Evolutionary conservation across 805 yeast species (phyloP), one percentile per base, ranked within the genome.

Genomic region (Dipodascus albidus): DNA sequence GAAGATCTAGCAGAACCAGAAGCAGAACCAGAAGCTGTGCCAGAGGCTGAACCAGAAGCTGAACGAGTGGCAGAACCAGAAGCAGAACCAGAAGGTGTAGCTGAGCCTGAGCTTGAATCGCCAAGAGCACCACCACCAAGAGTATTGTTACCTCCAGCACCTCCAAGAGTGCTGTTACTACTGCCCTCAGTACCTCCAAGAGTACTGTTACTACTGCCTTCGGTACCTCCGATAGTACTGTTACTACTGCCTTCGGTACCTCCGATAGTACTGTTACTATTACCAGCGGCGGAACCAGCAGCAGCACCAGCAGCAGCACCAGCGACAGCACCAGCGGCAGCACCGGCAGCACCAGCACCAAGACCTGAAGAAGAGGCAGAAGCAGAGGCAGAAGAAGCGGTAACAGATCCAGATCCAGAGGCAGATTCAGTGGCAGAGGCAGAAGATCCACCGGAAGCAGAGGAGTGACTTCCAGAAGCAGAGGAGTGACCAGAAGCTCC

Each of bases 1-100:
- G 44, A n/a, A n/a, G 17, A 31, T 9, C 20, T 14, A n/a, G 17
- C 44, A n/a, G 44, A 38, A 19, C 20, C 15, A 38, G 44, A 4
- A 17, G 14, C 6, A 19, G 44, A 38, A 38, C 20, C 6, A 38
- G 44, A 38, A 38, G 20, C 20, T 14, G 44, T 11, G 4, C 22
- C 48, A 42, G 23, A 42, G 22, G 22, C 23, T n/a, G 44, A 31
- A 15, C 44, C 15, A 38, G 44, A n/a, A n/a, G 17, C 20, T 14
- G 44, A 38, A 11, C 20, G 20, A 38, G 44, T n/a, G n/a, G 20
- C 20, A n/a, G 44, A 38, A 14, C 14, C 52, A 19, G 58, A 54
- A 23, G 24, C 48, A 27, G 44, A 38, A 38, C 44, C 44, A 38
- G 44, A 38, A 17, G 8, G 8, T 4, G 17, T 3, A 17, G 44